Evolutionary conservation across 768 basidiomycete species (phyloP), one percentile per base, ranked within the genome.

Genomic region (Floccularia luteovirens): DNA sequence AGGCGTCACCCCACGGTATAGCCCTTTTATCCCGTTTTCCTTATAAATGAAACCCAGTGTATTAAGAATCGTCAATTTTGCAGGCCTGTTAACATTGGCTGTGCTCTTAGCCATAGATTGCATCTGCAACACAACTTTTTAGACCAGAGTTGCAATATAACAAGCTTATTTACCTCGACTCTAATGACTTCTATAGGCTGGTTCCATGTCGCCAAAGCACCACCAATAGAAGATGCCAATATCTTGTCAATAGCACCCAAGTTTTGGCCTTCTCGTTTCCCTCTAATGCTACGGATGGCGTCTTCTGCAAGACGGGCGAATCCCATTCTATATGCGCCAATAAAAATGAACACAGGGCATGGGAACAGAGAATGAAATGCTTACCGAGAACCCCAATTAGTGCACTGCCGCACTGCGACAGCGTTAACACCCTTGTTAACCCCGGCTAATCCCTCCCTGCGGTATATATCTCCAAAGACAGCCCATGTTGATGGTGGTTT

Each of bases 361-460:
- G 11, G 31, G 20, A 28, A 22, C 24, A 22, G 1, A 28, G 14
- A 24, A 13, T 17, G 32, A 39, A 11, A 55, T n/a, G n/a, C 79
- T 41, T 45, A 88, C 89, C 90, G 83, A 43, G 83, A 88, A 49
- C 87, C 88, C 87, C 89, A 91, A 66, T 92, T 92, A 6, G 90
- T 92, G 58, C 87, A 90, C 61, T 92, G 90, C 33, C 90, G 83
- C 38, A 92, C 75, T 38, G 90, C 89, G 39, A 91, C 90, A 28
- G 89, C 89, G 51, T 99, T 97, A 39, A 98, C 96, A 61, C 96
- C 96, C 70, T 97, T 98, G 76, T 99, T 98, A 51, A 99, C 91
- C 41, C 96, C 96, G 32, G 79, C 78, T 58, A 98, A 74, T 56
- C 96, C 96, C 51, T 96, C 96, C 41, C 82, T 75, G 35, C 85